Conservation (phyloP, 306 rosid species). For the Biancaea sappan region DNA sequence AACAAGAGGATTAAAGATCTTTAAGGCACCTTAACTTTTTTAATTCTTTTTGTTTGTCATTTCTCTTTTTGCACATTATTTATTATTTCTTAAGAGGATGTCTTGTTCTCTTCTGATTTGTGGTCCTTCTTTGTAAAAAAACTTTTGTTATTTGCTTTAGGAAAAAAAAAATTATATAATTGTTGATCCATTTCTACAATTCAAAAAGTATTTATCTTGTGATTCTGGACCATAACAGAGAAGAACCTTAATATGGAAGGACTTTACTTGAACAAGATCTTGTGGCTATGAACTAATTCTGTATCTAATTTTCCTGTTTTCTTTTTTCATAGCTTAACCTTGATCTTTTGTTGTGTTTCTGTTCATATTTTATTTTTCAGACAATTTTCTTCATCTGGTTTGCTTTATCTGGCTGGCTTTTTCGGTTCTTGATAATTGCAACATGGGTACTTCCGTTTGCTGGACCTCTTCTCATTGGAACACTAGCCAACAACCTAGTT, state of each 20-base stretch:
- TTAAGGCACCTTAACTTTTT: no score
- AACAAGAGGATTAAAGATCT: no score
- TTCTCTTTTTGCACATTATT: not conserved
- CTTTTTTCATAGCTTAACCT: not conserved
- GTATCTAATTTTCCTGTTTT: not conserved
- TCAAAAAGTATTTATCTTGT: not conserved
- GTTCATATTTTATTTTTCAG: conserved; percentile 46
- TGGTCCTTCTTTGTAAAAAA: not conserved
- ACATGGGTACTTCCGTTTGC: conserved; percentile 94
- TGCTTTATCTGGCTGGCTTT: conserved; percentile 96
- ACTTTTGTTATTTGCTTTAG: no score
- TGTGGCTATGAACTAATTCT: not conserved
- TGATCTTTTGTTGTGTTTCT: not conserved
- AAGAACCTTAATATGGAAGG: not conserved
- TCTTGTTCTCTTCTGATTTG: not conserved
- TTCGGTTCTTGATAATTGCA: conserved; percentile 71
- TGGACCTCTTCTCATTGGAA: conserved; percentile 89
- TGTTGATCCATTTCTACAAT: not conserved
- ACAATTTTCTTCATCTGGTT: conserved; percentile 94
- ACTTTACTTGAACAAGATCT: not conserved
- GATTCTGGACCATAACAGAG: not conserved
- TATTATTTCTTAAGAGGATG: not conserved
- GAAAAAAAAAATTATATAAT: not conserved
- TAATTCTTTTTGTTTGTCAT: not conserved
- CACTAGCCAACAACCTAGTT: conserved; percentile 76